Conservation (phyloP, 2,329 filamentous ascomycete species). For the Pochonia chlamydosporia region DNA sequence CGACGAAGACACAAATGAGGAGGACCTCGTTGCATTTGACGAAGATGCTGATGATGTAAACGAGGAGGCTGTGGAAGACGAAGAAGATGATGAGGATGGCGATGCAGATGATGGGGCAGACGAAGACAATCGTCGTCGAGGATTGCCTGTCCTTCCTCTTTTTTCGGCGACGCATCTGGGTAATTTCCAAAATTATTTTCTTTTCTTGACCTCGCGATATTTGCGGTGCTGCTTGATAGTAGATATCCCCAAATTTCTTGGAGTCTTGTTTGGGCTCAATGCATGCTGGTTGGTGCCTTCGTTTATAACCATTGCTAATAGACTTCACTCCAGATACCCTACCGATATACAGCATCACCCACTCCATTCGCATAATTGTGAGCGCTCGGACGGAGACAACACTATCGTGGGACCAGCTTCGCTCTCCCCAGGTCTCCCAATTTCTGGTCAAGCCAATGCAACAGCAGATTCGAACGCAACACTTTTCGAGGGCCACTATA, state of each 20-base stretch:
- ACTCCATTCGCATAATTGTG: slow-evolving; percentile 81
- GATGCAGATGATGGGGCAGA: slow-evolving; percentile 43
- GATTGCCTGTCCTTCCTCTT: slow-evolving; percentile 57
- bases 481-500: slow-evolving; percentile 80
- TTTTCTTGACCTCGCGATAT: slow-evolving; percentile 4
- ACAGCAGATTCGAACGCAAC: slow-evolving; percentile 74
- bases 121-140: slow-evolving; percentile 34
- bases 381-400: slow-evolving; percentile 85
- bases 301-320: not conserved
- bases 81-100: slow-evolving; percentile 33
- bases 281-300: too few relatives aligned
- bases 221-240: too few relatives aligned
- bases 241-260: too few relatives aligned
- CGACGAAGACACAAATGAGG: slow-evolving; percentile 36
- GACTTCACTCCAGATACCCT: slow-evolving; percentile 59
- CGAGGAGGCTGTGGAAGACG: slow-evolving; percentile 43
- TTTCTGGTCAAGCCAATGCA: slow-evolving; percentile 95
- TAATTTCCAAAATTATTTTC: slow-evolving; percentile 27
- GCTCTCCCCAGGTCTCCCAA: slow-evolving; percentile 92
- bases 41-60: slow-evolving; percentile 40
- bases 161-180: slow-evolving; percentile 76
- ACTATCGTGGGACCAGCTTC: slow-evolving; percentile 87
- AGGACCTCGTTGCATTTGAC: slow-evolving; percentile 26
- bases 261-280: too few relatives aligned
- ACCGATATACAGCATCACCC: slow-evolving; percentile 85